Conservation (phyloP, 2,329 filamentous ascomycete genomes). For the Claviceps sp. region DNA sequence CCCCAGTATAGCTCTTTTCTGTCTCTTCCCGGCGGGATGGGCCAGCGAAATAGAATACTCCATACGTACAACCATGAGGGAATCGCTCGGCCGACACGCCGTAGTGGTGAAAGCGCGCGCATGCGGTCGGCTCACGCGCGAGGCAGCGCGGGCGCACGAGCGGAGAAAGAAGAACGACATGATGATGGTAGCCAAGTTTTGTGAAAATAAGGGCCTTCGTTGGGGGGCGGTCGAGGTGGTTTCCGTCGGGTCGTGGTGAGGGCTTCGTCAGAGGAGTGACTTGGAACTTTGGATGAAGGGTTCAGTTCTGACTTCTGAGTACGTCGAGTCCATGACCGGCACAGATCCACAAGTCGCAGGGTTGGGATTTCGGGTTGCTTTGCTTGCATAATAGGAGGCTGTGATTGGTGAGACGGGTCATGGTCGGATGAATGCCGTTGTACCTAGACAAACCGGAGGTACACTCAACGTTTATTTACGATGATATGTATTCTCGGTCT, state of each 20-base stretch:
- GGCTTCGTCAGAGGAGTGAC: slow-evolving; percentile 11
- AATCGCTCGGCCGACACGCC: slow-evolving; percentile 57
- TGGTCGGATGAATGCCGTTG: slow-evolving; percentile 6
- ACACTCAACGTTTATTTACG: too few species aligned
- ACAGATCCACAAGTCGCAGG: background rate
- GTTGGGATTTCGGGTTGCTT: background rate
- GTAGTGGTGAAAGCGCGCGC: slow-evolving; percentile 60
- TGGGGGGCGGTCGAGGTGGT: slow-evolving; percentile 6
- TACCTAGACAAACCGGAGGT: too few species aligned
- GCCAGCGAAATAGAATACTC: too few species aligned
- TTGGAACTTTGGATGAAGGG: slow-evolving; percentile 4
- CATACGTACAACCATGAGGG: slow-evolving; percentile 51
- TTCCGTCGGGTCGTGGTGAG: slow-evolving; percentile 2
- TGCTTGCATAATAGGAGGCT: slow-evolving; percentile 13
- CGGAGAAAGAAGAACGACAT: slow-evolving; percentile 61
- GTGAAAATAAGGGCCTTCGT: background rate
- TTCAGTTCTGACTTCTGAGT: background rate
- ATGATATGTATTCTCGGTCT: too few species aligned
- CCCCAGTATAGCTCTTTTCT: background rate
- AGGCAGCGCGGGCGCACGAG: slow-evolving; percentile 50
- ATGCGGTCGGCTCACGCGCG: slow-evolving; percentile 51
- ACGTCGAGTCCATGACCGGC: background rate
- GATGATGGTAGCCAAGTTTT: slow-evolving; percentile 50
- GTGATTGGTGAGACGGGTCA: slow-evolving; percentile 12
- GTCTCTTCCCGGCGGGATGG: background rate